These are phyloP conservation scores for Thielaviopsis euricoi DNA, from an alignment of 2,329 filamentous ascomycete genomes.

Conservation along the genomic window DNA sequence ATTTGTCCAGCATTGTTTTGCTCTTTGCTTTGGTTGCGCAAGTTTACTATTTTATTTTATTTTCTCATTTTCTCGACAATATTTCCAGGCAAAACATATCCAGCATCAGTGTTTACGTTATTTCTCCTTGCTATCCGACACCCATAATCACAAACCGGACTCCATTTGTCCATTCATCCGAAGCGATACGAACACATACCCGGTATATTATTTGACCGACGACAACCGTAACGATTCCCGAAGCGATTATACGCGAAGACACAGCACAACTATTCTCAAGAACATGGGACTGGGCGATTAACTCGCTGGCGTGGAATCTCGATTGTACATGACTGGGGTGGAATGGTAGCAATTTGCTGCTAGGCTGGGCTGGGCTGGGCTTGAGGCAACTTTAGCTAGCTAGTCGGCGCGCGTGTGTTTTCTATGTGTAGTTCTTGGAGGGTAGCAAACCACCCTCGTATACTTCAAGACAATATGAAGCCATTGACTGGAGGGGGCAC, in stretches of 20 bases:
- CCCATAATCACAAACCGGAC: no score
- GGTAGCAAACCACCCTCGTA: slow-evolving; percentile 27
- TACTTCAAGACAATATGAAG: slow-evolving; percentile 22
- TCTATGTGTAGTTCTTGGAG: slow-evolving; percentile 28
- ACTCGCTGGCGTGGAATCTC: not conserved
- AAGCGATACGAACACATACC: no score
- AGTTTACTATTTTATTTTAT: not conserved
- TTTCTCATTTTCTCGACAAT: not conserved
- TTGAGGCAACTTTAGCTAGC: not conserved
- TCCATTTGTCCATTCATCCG: no score
- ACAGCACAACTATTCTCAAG: not conserved
- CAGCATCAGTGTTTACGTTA: not conserved
- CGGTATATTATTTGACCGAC: no score
- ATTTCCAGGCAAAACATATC: not conserved
- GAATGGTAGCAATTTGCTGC: slow-evolving; percentile 6
- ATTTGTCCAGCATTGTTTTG: slow-evolving; percentile 4
- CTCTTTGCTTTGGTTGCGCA: slow-evolving; percentile 2
- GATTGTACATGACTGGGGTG: not conserved
- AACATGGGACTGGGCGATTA: not conserved
- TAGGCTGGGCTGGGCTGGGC: slow-evolving; percentile 6
- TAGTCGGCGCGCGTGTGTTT: slow-evolving; percentile 17
- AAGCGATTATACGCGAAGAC: no score
- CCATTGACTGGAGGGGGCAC: not conserved
- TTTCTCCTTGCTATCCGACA: not conserved
- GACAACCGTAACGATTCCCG: no score